phyloP scores from a whole-genome alignment of 2,329 filamentous ascomycete genomes.

The Pyrenophora seminiperda region DNA sequence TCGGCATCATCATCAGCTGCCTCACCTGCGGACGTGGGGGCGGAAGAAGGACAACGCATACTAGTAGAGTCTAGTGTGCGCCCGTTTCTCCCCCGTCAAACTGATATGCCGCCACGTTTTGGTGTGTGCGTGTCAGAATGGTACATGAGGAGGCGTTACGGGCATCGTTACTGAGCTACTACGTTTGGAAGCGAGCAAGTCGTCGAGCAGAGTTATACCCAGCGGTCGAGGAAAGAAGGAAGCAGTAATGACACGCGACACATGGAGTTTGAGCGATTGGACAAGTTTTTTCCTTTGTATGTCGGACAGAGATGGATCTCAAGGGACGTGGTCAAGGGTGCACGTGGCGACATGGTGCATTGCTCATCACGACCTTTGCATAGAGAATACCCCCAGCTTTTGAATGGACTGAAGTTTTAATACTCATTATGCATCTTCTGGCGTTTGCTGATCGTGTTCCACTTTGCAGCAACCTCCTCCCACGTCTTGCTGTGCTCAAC shows the following conservation, averaged over 20 bases:
- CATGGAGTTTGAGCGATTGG: conserved; percentile 8
- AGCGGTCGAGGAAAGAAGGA: background rate
- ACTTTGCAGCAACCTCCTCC: background rate
- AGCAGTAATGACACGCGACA: conserved; percentile 4
- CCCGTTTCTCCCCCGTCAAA: conserved; percentile 17
- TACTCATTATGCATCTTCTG: background rate
- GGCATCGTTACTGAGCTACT: conserved; percentile 1
- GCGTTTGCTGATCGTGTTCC: background rate
- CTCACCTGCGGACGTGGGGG: conserved; percentile 56
- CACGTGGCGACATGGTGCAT: background rate
- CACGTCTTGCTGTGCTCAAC: too few relatives aligned
- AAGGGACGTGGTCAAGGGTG: conserved; percentile 11
- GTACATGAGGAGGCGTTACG: conserved; percentile 11
- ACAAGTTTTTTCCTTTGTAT: conserved; percentile 5
- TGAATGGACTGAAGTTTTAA: conserved; percentile 24
- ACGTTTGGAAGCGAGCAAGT: background rate
- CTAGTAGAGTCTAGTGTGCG: conserved; percentile 46
- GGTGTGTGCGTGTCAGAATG: conserved; percentile 1
- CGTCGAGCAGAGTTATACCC: background rate
- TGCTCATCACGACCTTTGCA: conserved; percentile 27
- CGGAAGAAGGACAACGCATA: conserved; percentile 42
- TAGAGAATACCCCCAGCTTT: conserved; percentile 33
- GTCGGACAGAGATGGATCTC: conserved; percentile 15
- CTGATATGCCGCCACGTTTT: conserved; percentile 2
- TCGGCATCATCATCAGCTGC: conserved; percentile 57